phyloP scores from a whole-genome alignment of 2,329 filamentous ascomycete genomes.

The Scytalidium sp. region DNA sequence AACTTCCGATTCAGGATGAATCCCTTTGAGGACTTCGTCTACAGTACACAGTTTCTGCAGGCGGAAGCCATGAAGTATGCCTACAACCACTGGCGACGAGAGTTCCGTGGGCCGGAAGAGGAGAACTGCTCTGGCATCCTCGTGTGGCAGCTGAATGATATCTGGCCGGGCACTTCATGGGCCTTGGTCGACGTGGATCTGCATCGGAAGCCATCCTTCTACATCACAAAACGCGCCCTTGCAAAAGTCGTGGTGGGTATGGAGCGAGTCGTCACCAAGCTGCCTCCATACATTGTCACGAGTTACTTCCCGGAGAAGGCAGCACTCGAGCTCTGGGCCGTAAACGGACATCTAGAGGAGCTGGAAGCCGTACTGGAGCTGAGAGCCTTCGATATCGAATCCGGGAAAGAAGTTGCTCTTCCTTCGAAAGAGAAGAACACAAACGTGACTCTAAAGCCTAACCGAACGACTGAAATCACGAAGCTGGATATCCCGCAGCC shows the following conservation, averaged over 20 bases:
- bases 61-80: slow-evolving; percentile 27
- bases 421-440: slow-evolving; percentile 27
- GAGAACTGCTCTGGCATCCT: slow-evolving; percentile 57
- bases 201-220: slow-evolving; percentile 49
- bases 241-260: slow-evolving; percentile 18
- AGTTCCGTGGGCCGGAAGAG: slow-evolving; percentile 17
- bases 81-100: slow-evolving; percentile 23
- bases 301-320: slow-evolving; percentile 10
- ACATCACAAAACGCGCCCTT: slow-evolving; percentile 47
- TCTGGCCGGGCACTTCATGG: slow-evolving; percentile 67
- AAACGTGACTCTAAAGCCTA: slow-evolving; percentile 28
- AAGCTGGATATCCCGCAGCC: slow-evolving; percentile 51
- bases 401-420: slow-evolving; percentile 50
- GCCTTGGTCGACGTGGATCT: slow-evolving; percentile 58
- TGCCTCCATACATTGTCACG: slow-evolving; percentile 14
- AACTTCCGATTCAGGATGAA: slow-evolving; percentile 26
- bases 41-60: slow-evolving; percentile 23
- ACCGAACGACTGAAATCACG: slow-evolving; percentile 57
- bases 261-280: slow-evolving; percentile 15
- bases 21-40: slow-evolving; percentile 23
- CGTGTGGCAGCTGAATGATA: slow-evolving; percentile 70
- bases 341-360: slow-evolving; percentile 11
- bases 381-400: slow-evolving; percentile 58
- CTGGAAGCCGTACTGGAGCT: slow-evolving; percentile 26
- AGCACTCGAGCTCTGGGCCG: slow-evolving; percentile 18